Conservation (phyloP, 805 yeast species). For the Debaryomyces hansenii region DNA sequence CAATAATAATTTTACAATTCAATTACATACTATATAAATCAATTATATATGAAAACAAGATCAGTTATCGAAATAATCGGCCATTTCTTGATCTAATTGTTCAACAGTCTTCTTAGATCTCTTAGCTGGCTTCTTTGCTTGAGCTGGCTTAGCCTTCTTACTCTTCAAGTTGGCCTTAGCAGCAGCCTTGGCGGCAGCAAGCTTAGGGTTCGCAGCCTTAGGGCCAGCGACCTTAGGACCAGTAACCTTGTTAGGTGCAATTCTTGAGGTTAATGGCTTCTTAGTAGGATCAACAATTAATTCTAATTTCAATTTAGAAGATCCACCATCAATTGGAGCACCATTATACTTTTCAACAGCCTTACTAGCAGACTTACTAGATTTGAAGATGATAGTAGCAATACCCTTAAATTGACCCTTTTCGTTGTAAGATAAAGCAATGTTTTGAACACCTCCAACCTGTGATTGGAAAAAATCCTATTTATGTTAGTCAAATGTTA, state of each 20-base stretch:
- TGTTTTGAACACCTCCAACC: conserved; percentile 79
- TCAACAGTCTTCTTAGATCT: conserved; percentile 73
- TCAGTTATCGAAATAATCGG: conserved; percentile 74
- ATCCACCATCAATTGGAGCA: conserved; percentile 90
- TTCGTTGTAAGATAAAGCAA: conserved; percentile 76
- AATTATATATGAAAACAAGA: not conserved
- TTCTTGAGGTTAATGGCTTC: conserved; percentile 74
- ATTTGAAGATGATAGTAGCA: conserved; percentile 80
- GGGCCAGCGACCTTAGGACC: conserved; percentile 25
- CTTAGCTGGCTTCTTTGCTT: conserved; percentile 42
- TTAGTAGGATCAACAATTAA: conserved; percentile 81
- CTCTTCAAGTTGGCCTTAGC: conserved; percentile 14
- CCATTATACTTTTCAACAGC: conserved; percentile 87
- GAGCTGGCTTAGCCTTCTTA: conserved; percentile 30
- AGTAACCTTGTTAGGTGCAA: conserved; percentile 48
- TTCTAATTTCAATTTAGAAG: conserved; percentile 72
- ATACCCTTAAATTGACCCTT: conserved; percentile 89
- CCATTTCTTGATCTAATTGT: conserved; percentile 97
- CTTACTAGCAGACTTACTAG: conserved; percentile 64
- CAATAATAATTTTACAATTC: conserved; percentile 1
- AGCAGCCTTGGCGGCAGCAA: conserved; percentile 10
- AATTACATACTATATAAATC: not conserved
- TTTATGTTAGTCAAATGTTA: conserved; percentile 23
- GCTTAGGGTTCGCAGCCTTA: not conserved
- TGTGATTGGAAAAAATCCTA: conserved; percentile 88